Evolutionary conservation across 2,329 filamentous ascomycete genomes (phyloP).

Genomic region (Claviceps maximensis): DNA sequence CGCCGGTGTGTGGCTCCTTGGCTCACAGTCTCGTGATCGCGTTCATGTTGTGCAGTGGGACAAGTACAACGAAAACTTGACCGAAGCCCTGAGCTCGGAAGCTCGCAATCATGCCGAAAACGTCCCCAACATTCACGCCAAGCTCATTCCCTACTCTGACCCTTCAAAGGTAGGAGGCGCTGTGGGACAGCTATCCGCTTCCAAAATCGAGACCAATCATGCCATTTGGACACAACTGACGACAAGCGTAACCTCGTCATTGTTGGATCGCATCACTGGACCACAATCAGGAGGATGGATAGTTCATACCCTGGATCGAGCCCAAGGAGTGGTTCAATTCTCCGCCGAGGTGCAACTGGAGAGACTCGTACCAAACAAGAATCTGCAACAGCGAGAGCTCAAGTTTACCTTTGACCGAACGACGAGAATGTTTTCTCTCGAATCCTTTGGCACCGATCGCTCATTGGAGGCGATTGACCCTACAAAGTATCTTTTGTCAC

Average conservation of each 20-base stretch:
- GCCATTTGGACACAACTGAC: conserved; percentile 41
- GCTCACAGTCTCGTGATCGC: conserved; percentile 16
- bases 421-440: conserved; percentile 28
- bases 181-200: conserved; percentile 9
- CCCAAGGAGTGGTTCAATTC: conserved; percentile 28
- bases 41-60: conserved; percentile 43
- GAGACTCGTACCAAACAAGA: conserved; percentile 20
- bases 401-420: conserved; percentile 33
- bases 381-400: conserved; percentile 27
- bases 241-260: conserved; percentile 28
- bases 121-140: conserved; percentile 24
- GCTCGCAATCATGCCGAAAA: conserved; percentile 29
- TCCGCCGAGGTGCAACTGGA: conserved; percentile 27
- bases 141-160: conserved; percentile 32
- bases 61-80: conserved; percentile 38
- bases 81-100: conserved; percentile 33
- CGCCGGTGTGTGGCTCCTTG: conserved; percentile 44
- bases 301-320: conserved; percentile 39
- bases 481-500: conserved; percentile 30
- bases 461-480: conserved; percentile 35
- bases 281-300: conserved; percentile 31
- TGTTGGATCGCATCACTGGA: conserved; percentile 36
- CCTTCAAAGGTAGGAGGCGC: conserved; percentile 15
- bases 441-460: conserved; percentile 22
- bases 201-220: conserved; percentile 12